Conservation (phyloP, 106 monocot species). For the Hemerocallis citrina region DNA sequence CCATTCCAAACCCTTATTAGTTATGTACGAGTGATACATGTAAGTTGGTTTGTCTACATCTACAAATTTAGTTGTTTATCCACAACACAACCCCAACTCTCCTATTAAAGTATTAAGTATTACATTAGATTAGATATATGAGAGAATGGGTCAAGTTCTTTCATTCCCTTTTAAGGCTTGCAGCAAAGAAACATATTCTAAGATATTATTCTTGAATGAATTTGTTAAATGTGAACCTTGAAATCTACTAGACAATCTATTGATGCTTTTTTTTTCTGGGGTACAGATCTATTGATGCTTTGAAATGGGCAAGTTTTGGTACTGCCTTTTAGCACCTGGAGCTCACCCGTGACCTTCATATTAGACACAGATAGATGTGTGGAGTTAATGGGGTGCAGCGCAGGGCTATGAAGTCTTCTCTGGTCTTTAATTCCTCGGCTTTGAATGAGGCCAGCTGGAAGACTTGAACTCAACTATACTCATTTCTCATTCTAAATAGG, state of each 20-base stretch:
- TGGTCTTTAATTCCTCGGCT: neutral
- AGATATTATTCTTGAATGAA: neutral
- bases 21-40: no score
- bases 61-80: neutral
- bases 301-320: neutral
- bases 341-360: neutral
- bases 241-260: neutral
- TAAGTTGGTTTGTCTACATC: neutral
- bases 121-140: neutral
- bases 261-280: neutral
- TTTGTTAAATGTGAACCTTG: neutral
- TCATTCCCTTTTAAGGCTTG: no score
- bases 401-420: neutral
- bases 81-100: neutral
- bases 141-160: no score
- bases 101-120: neutral
- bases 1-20: no score
- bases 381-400: neutral
- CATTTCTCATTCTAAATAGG: no score
- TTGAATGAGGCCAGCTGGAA: slow-evolving; percentile 6
- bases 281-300: neutral
- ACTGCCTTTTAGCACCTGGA: neutral
- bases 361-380: neutral
- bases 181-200: no score
- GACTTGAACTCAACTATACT: no score